These are phyloP conservation scores for Marvania coccoides DNA, from an alignment of 139 green algal species.

Conservation along the genomic window DNA sequence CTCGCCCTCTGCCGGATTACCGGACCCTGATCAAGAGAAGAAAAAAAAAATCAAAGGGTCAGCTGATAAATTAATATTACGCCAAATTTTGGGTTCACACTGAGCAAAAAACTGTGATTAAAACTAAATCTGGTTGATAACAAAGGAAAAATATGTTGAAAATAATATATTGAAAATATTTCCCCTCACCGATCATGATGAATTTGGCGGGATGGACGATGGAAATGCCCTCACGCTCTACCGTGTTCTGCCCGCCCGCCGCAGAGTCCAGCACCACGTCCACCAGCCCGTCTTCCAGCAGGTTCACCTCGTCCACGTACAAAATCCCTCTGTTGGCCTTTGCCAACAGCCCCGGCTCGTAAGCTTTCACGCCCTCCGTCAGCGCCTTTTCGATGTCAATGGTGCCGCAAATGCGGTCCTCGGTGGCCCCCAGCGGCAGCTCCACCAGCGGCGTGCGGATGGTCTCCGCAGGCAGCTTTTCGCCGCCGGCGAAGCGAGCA, in stretches of 20 bases:
- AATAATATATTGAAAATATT: too few species aligned
- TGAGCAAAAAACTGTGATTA: background rate
- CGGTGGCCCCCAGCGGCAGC: slow-evolving; percentile 78
- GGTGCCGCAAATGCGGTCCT: slow-evolving; percentile 90
- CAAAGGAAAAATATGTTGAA: too few species aligned
- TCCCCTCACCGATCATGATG: slow-evolving; percentile 91
- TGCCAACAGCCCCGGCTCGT: slow-evolving; percentile 46
- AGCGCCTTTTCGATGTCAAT: slow-evolving; percentile 94
- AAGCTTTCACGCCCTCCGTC: slow-evolving; percentile 68
- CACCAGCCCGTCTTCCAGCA: slow-evolving; percentile 77
- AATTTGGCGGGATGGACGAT: slow-evolving; percentile 88
- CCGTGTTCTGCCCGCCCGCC: slow-evolving; percentile 83
- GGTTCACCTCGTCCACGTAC: slow-evolving; percentile 86
- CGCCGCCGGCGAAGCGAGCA: slow-evolving; percentile 34
- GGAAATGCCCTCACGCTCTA: slow-evolving; percentile 90
- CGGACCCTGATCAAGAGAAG: background rate
- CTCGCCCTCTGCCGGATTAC: slow-evolving; percentile 79
- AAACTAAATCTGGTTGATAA: background rate
- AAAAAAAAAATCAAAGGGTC: too few species aligned
- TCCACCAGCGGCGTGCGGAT: slow-evolving; percentile 85
- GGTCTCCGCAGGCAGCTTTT: slow-evolving; percentile 39
- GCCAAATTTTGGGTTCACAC: background rate
- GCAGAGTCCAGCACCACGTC: slow-evolving; percentile 78
- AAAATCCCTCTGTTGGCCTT: slow-evolving; percentile 82
- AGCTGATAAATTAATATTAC: background rate